Evolutionary conservation across 805 yeast species (phyloP), one percentile per base, ranked within the genome.

Genomic region (Lachancea quebecensis): DNA sequence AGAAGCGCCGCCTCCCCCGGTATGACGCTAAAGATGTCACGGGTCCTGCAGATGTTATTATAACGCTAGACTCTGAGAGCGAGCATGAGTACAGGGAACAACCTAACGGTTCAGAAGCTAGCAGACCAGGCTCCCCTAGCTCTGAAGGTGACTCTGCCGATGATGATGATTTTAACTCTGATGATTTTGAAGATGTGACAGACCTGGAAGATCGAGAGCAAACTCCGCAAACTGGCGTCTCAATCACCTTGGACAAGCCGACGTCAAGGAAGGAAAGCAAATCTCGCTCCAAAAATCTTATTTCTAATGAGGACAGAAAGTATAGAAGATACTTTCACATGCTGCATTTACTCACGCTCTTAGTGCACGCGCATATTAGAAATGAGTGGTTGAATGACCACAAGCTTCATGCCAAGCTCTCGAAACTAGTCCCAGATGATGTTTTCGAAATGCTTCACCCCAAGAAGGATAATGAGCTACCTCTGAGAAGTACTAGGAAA

Each of bases 321-420:
- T 62, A 60, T 37, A 65, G 97, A 15, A 68, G 70, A 39, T 51
- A 61, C 0, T 60, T 79, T 8, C 97, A 90, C 59, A 73, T 78
- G 63, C 51, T 75, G 42, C 74, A 78, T 47, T 53, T 91, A 2
- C 67, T 77, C 12, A 63, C 74, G 18, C 75, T 87, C 77, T 62
- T 85, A 44, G 58, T 74, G 2, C 95, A 86, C 59, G 93, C 89
- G 0, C 70, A 70, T 0, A 55, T 78, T 2, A 72, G 95, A 21
- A 91, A 90, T 58, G 52, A 65, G 6, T 90, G 96, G 96, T 74
- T 88, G 49, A 77, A 76, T 47, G 76, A 78, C 49, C 55, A 58
- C 1, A 48, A 51, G 2, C 56, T 85, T 0, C 69, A 72, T 14
- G 43, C 53, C 14, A 51, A 54, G 9, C 62, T 88, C 11, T 60